Percentiles rank a stretch among this genome's conserved stretches.
Conservation (phyloP, 805 yeast genomes). For the Schwanniomyces sp. region DNA sequence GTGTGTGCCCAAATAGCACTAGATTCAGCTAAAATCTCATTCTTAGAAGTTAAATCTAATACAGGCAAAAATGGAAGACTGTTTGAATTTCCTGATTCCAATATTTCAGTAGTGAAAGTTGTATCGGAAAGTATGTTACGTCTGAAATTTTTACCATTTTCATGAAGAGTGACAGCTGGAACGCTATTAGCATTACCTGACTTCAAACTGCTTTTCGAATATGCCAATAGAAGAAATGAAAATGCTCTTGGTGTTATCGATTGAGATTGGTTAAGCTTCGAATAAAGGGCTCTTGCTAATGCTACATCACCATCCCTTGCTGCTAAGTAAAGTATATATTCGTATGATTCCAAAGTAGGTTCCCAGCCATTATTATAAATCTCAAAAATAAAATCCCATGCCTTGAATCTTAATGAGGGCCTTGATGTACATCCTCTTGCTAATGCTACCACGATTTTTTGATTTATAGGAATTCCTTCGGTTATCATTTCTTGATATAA, state of each 20-base stretch:
- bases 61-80: slow-evolving; percentile 75
- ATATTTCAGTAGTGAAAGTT: slow-evolving; percentile 4
- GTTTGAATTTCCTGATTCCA: background rate
- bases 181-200: slow-evolving; percentile 13
- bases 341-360: slow-evolving; percentile 52
- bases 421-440: slow-evolving; percentile 69
- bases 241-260: slow-evolving; percentile 40
- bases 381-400: slow-evolving; percentile 79
- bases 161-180: slow-evolving; percentile 41
- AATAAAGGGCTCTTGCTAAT: slow-evolving; percentile 66
- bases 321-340: slow-evolving; percentile 73
- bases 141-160: slow-evolving; percentile 48
- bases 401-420: slow-evolving; percentile 46
- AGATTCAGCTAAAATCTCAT: slow-evolving; percentile 66
- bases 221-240: slow-evolving; percentile 49
- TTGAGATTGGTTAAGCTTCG: slow-evolving; percentile 38
- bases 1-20: slow-evolving; percentile 71
- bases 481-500: slow-evolving; percentile 67
- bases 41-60: slow-evolving; percentile 33
- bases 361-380: slow-evolving; percentile 48
- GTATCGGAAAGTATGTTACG: slow-evolving; percentile 41
- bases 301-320: slow-evolving; percentile 77
- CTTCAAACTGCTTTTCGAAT: slow-evolving; percentile 35
- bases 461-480: slow-evolving; percentile 26
- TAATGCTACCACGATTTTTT: slow-evolving; percentile 48